These are phyloP conservation scores for Saccharomycopsis malanga DNA, from an alignment of 805 yeast genomes.

Conservation along the genomic window DNA sequence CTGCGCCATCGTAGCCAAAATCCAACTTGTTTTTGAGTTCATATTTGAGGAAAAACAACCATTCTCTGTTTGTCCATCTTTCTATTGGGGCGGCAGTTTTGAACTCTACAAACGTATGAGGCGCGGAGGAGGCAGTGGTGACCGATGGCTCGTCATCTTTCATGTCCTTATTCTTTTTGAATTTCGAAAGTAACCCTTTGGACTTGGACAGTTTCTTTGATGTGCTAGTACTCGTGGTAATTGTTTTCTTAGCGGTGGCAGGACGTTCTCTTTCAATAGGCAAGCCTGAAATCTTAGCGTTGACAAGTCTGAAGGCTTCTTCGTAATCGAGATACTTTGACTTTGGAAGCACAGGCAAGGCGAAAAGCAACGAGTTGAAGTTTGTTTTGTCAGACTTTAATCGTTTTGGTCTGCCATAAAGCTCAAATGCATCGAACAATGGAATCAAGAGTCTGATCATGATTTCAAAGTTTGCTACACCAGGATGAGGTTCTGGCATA, in stretches of 20 bases:
- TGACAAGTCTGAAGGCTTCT: constrained; percentile 17
- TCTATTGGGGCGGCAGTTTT: constrained; percentile 6
- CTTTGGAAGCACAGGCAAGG: constrained; percentile 67
- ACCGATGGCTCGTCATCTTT: constrained; percentile 5
- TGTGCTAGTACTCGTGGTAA: constrained; percentile 1
- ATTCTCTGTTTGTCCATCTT: constrained; percentile 21
- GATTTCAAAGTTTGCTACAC: constrained; percentile 65
- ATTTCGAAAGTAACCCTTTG: constrained; percentile 3
- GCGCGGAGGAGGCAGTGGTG: not conserved
- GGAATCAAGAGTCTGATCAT: constrained; percentile 66
- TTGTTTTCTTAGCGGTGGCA: not conserved
- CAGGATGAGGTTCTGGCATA: constrained; percentile 67
- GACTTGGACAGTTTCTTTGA: constrained; percentile 16
- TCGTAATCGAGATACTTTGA: constrained; percentile 43
- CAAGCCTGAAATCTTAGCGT: constrained; percentile 13
- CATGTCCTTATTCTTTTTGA: constrained; percentile 14
- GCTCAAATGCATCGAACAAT: constrained; percentile 57
- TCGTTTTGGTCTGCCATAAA: constrained; percentile 68
- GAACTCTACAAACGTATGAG: constrained; percentile 6
- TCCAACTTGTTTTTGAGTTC: constrained; percentile 17
- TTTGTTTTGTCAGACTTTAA: constrained; percentile 53
- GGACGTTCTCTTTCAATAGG: constrained; percentile 11
- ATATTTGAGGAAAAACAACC: constrained; percentile 18
- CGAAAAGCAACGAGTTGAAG: constrained; percentile 53
- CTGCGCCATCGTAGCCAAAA: constrained; percentile 19